Conservation (phyloP, 306 rosid genomes). For the Cicer cuneatum region DNA sequence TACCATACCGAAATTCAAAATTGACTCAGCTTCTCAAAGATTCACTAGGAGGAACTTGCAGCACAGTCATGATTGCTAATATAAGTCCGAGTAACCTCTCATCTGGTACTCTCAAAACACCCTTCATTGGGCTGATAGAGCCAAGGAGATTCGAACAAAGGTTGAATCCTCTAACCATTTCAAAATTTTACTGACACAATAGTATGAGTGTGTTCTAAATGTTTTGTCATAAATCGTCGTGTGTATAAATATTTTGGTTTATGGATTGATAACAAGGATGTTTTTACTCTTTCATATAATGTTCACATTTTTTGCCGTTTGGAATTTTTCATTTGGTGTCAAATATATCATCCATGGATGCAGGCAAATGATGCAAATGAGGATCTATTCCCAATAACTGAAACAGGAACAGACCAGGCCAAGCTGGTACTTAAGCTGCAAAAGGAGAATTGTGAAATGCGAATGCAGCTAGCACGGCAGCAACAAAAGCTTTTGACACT, state of each 20-base stretch:
- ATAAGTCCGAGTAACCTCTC: conserved; percentile 85
- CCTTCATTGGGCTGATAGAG: conserved; percentile 94
- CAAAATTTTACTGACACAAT: conserved; percentile 2
- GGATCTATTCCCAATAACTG: no score
- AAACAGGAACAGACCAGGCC: conserved; percentile 29
- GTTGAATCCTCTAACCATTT: conserved; percentile 38
- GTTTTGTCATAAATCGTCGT: not conserved
- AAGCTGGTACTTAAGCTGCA: conserved; percentile 77
- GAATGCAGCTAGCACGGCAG: conserved; percentile 74
- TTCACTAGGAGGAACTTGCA: conserved; percentile 85
- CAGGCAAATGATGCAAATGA: no score
- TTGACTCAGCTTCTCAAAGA: conserved; percentile 95
- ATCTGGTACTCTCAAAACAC: conserved; percentile 91
- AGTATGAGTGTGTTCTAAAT: conserved; percentile 18
- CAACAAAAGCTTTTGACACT: conserved; percentile 71
- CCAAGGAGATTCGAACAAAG: conserved; percentile 57
- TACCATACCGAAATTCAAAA: conserved; percentile 86
- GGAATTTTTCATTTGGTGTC: conserved; percentile 4
- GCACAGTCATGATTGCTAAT: conserved; percentile 93
- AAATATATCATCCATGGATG: conserved; percentile 27
- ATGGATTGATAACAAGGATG: not conserved
- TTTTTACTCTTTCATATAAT: not conserved
- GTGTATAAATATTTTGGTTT: not conserved
- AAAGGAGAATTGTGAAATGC: conserved; percentile 79
- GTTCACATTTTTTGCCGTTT: not conserved